Evolutionary conservation across 2,329 filamentous ascomycete species (phyloP).

Genomic region (Aspergillus sp.): DNA sequence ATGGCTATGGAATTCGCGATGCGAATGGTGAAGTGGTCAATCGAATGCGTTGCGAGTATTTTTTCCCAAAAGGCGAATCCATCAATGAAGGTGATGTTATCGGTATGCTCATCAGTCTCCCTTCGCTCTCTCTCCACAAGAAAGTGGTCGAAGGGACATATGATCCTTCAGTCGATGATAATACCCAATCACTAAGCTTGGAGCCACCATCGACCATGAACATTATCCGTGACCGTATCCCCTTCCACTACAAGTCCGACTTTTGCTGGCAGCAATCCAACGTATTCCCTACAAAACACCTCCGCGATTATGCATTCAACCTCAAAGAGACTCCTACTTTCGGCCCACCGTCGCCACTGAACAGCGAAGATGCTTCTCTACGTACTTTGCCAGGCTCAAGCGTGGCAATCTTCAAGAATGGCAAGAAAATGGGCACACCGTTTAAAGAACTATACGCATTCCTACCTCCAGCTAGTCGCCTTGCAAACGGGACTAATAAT

Average conservation of each 20-base stretch:
- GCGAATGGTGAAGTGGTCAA: constrained; percentile 86
- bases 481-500: constrained; percentile 40
- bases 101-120: constrained; percentile 85
- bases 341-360: constrained; percentile 48
- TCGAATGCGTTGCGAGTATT: constrained; percentile 87
- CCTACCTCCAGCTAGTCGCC: constrained; percentile 74
- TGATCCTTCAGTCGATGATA: constrained; percentile 72
- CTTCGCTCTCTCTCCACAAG: constrained; percentile 76
- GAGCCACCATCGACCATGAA: constrained; percentile 61
- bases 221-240: constrained; percentile 90
- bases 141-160: constrained; percentile 85
- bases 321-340: constrained; percentile 41
- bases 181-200: constrained; percentile 19
- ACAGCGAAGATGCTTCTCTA: constrained; percentile 71
- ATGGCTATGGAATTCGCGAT: constrained; percentile 91
- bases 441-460: constrained; percentile 88
- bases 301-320: constrained; percentile 63
- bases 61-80: constrained; percentile 73
- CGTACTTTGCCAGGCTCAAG: constrained; percentile 80
- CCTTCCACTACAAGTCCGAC: constrained; percentile 88
- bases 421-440: constrained; percentile 75
- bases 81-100: constrained; percentile 90
- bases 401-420: constrained; percentile 92
- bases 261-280: constrained; percentile 76
- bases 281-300: constrained; percentile 71